A percentile compares a stretch with the other conserved stretches of the same genome.
These are phyloP conservation scores for Saccharomyces eubayanus DNA, from an alignment of 805 yeast genomes.

Conservation along the genomic window DNA sequence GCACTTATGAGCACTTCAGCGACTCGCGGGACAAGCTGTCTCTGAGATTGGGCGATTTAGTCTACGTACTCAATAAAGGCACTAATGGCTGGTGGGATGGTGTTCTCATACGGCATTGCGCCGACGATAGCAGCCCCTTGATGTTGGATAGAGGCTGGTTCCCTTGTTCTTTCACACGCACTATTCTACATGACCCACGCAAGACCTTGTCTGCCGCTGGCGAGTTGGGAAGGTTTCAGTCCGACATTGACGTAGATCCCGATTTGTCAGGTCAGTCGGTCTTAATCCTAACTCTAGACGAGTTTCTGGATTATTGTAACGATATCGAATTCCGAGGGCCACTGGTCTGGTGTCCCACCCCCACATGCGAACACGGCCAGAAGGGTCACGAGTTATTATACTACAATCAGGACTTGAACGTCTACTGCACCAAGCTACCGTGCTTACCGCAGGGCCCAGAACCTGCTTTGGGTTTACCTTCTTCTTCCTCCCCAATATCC, in stretches of 20 bases:
- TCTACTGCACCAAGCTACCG: slow-evolving; percentile 54
- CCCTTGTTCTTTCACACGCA: slow-evolving; percentile 48
- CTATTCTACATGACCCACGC: not conserved
- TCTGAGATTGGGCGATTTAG: slow-evolving; percentile 50
- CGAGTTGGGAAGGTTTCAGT: not conserved
- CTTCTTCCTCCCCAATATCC: not conserved
- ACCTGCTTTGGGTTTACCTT: not conserved
- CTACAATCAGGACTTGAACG: slow-evolving; percentile 51
- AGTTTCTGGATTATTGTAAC: not conserved
- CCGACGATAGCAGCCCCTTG: not conserved
- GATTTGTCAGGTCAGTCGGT: not conserved
- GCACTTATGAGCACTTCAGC: not conserved
- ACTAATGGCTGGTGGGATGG: slow-evolving; percentile 89
- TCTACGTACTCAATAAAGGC: slow-evolving; percentile 58
- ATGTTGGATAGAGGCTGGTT: slow-evolving; percentile 65
- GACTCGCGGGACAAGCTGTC: slow-evolving; percentile 3
- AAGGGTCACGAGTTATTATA: slow-evolving; percentile 45
- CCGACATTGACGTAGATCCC: not conserved
- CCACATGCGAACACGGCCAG: not conserved
- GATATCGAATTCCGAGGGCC: not conserved
- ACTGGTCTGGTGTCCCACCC: not conserved
- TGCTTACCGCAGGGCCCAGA: slow-evolving; percentile 21
- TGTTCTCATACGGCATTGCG: not conserved
- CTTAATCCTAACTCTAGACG: not conserved
- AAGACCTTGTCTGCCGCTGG: not conserved